Percentiles rank a stretch among this genome's conserved stretches.
These are phyloP conservation scores for Marchantia paleacea DNA, from an alignment of 225 moss, liverwort and hornwort species.

Conservation along the genomic window DNA sequence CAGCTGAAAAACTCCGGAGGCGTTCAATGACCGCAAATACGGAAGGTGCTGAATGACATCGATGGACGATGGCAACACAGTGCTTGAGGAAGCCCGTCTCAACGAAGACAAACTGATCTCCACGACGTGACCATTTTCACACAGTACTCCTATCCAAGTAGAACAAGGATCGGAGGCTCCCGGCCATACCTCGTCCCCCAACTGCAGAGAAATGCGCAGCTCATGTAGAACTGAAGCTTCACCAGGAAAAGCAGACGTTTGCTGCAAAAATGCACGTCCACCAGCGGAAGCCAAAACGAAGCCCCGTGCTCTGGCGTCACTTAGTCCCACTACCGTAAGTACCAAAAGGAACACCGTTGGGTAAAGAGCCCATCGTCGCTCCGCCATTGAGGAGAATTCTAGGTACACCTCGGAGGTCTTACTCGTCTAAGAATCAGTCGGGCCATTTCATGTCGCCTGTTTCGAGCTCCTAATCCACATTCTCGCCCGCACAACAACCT, in stretches of 20 bases:
- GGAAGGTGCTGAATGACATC: constrained; percentile 50
- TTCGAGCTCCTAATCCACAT: not conserved
- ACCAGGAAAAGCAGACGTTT: constrained; percentile 8
- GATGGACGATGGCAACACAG: constrained; percentile 8
- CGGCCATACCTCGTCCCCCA: constrained; percentile 47
- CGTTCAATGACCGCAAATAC: constrained; percentile 57
- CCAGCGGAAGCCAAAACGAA: constrained; percentile 10
- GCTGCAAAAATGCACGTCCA: not conserved
- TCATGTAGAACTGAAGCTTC: constrained; percentile 32
- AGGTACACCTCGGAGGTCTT: constrained; percentile 31
- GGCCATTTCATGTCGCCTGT: constrained; percentile 30
- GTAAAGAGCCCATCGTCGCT: constrained; percentile 13
- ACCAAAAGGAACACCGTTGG: not conserved
- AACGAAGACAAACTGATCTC: constrained; percentile 39
- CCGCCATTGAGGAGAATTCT: constrained; percentile 22
- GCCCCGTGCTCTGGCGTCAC: constrained; percentile 22
- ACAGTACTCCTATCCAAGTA: constrained; percentile 64
- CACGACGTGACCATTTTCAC: constrained; percentile 56
- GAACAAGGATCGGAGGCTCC: constrained; percentile 56
- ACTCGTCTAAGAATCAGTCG: constrained; percentile 26
- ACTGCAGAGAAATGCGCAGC: constrained; percentile 35
- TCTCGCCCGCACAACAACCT: not conserved
- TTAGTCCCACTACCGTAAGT: not conserved
- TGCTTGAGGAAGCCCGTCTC: constrained; percentile 30
- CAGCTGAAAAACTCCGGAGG: constrained; percentile 43